Conservation (phyloP, 306 rosid species). For the Ormosia semicastrata region DNA sequence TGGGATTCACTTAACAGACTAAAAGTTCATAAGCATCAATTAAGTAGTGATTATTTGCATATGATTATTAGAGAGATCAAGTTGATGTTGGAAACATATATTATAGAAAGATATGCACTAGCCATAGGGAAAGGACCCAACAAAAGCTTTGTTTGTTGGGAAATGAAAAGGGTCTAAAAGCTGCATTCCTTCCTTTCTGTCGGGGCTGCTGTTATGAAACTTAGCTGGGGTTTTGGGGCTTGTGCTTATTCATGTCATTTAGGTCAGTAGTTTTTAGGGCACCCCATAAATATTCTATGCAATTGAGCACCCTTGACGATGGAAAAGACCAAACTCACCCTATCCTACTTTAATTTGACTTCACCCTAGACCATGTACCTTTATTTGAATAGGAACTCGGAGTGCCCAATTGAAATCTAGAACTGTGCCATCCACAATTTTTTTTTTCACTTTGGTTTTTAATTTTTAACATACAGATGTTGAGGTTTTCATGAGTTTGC, state of each 20-base stretch:
- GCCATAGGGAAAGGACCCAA: slow-evolving; percentile 26
- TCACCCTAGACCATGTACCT: background rate
- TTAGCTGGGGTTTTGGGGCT: slow-evolving; percentile 48
- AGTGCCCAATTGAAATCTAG: slow-evolving; percentile 17
- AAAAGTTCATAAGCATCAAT: slow-evolving; percentile 26
- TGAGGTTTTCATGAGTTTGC: slow-evolving; percentile 13
- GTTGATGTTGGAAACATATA: slow-evolving; percentile 17
- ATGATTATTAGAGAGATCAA: slow-evolving; percentile 33
- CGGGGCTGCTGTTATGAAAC: slow-evolving; percentile 64
- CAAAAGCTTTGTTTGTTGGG: slow-evolving; percentile 64
- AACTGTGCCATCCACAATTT: background rate
- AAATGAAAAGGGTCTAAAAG: slow-evolving; percentile 67
- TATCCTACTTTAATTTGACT: slow-evolving; percentile 18
- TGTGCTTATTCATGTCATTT: slow-evolving; percentile 51
- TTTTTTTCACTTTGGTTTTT: background rate
- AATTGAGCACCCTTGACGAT: slow-evolving; percentile 19
- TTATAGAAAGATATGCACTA: slow-evolving; percentile 26
- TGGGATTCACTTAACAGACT: slow-evolving; percentile 25
- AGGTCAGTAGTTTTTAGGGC: slow-evolving; percentile 21
- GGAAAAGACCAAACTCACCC: slow-evolving; percentile 36
- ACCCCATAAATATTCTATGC: slow-evolving; percentile 11
- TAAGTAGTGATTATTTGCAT: slow-evolving; percentile 42
- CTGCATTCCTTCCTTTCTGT: slow-evolving; percentile 80
- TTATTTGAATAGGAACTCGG: background rate
- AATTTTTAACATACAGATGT: background rate